Conservation (phyloP, 2,329 filamentous ascomycete species). For the Chaetomium globosum region DNA sequence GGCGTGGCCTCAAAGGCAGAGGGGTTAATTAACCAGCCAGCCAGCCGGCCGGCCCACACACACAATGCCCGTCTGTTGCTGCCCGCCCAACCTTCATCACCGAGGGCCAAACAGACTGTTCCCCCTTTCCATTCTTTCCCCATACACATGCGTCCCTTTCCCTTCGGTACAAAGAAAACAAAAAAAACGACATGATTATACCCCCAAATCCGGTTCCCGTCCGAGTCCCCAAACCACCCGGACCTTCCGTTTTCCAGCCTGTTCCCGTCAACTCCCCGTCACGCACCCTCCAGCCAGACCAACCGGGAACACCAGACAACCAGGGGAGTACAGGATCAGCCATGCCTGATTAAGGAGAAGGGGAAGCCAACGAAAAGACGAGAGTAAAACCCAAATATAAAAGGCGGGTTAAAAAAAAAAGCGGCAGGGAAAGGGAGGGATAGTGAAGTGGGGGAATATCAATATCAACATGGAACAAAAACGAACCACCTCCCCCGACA, state of each 20-base stretch:
- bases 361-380: neutral
- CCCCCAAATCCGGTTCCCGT: neutral
- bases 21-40: no score
- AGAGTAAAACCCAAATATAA: neutral
- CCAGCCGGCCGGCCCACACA: neutral
- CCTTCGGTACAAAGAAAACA: neutral
- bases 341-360: no score
- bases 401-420: neutral
- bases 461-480: constrained; percentile 7
- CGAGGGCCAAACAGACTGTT: no score
- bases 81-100: no score
- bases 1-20: no score
- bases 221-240: neutral
- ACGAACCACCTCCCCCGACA: neutral
- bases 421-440: no score
- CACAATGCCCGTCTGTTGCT: neutral
- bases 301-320: neutral
- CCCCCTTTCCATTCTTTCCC: neutral
- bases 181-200: neutral
- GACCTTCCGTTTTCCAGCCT: neutral
- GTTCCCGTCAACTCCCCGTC: neutral
- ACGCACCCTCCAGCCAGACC: neutral
- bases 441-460: constrained; percentile 2
- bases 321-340: no score
- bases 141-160: no score